A percentile compares a stretch with the other conserved stretches of the same genome.
Evolutionary conservation across 176 grass and related monocot species (phyloP).

Genomic region (Eremochloa ophiuroides): DNA sequence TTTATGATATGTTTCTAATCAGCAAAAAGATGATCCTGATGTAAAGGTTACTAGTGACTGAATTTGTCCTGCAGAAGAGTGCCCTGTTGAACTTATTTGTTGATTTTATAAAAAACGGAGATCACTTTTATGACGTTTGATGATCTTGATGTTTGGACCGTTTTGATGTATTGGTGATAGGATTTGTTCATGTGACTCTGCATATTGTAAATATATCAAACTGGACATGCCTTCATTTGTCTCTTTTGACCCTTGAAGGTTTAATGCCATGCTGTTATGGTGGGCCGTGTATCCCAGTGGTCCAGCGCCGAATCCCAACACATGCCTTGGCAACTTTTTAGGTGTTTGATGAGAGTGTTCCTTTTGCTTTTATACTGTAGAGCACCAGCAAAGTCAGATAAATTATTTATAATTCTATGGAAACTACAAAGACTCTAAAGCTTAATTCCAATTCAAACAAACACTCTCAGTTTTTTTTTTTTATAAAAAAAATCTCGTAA

Average conservation of each 20-base stretch:
- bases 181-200: background rate
- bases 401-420: background rate
- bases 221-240: background rate
- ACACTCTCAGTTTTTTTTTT: no score
- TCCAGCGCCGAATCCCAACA: no score
- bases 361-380: background rate
- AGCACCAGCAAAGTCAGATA: background rate
- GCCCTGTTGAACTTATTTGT: constrained; percentile 6
- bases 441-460: background rate
- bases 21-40: background rate
- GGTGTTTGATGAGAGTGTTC: background rate
- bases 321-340: background rate
- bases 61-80: background rate
- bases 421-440: background rate
- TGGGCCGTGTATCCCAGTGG: no score
- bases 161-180: constrained; percentile 2
- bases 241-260: background rate
- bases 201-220: constrained; percentile 1
- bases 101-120: background rate
- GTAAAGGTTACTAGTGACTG: background rate
- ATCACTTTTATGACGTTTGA: background rate
- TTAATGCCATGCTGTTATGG: background rate
- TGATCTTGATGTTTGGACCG: background rate
- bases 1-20: background rate
- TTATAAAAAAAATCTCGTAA: background rate